A percentile compares a stretch with the other conserved stretches of the same genome.
phyloP scores from a whole-genome alignment of 164 flowering plant species.

The Nymphaea colorata region DNA sequence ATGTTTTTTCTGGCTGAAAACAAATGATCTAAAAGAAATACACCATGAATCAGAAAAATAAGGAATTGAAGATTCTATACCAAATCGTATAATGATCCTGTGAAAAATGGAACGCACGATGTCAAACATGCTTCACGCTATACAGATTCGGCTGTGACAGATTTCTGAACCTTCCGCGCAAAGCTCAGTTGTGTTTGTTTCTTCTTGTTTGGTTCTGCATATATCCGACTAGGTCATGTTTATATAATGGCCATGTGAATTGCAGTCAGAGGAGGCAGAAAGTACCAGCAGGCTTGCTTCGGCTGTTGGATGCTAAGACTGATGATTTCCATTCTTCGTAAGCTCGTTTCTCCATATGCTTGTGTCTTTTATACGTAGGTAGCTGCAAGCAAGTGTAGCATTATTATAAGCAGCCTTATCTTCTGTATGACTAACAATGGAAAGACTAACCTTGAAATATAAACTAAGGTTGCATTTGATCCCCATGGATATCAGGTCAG shows the following conservation, averaged over 20 bases:
- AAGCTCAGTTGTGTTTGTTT: constrained; percentile 55
- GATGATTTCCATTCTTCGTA: constrained; percentile 79
- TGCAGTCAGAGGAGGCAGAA: not conserved
- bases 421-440: too few species aligned
- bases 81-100: not conserved
- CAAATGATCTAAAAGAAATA: not conserved
- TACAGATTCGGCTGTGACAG: constrained; percentile 23
- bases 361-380: constrained; percentile 59
- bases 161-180: constrained; percentile 26
- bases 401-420: too few species aligned
- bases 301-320: constrained; percentile 46
- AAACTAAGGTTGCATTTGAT: too few species aligned
- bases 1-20: not conserved
- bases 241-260: not conserved
- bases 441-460: too few species aligned
- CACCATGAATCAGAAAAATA: too few species aligned
- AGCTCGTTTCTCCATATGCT: constrained; percentile 36
- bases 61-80: not conserved
- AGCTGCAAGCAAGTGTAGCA: constrained; percentile 23
- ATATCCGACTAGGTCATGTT: not conserved
- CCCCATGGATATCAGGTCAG: too few species aligned
- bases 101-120: not conserved
- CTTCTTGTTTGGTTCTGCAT: constrained; percentile 23
- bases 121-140: not conserved
- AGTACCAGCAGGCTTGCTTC: constrained; percentile 35